Conservation (phyloP, 257 asterid genomes). For the Solanum peruvianum region DNA sequence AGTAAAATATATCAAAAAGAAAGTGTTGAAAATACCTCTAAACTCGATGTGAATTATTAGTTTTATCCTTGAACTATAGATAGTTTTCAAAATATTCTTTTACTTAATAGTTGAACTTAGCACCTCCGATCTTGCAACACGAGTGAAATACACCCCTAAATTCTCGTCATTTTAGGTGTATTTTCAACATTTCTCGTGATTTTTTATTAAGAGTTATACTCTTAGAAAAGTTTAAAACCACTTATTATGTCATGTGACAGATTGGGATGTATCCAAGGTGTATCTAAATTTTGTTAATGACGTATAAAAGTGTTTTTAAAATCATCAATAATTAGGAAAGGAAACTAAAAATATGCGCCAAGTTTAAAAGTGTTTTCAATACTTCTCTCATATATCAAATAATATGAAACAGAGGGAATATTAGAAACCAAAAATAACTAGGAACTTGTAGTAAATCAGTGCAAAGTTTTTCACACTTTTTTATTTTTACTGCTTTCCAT, state of each 20-base stretch:
- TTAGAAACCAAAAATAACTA: not conserved
- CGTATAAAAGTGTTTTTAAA: not conserved
- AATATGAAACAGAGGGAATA: not conserved
- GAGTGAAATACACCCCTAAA: not conserved
- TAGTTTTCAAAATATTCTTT: no score
- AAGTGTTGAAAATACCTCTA: not conserved
- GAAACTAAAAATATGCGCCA: no score
- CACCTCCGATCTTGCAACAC: not conserved
- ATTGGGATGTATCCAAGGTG: no score
- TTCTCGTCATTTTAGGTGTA: not conserved
- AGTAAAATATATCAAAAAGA: not conserved
- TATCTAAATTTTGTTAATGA: no score
- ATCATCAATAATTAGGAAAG: no score
- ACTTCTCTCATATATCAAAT: not conserved
- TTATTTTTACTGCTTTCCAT: not conserved
- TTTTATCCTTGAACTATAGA: not conserved
- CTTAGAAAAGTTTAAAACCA: no score
- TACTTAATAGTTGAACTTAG: no score
- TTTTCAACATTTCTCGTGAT: not conserved
- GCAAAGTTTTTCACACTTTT: not conserved
- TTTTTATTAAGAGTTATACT: no score
- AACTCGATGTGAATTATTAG: rapidly evolving
- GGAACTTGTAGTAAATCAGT: not conserved
- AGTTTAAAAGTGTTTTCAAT: no score
- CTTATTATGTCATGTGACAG: not conserved